Base-by-base conservation (phyloP, 805 yeast genomes). In the Cyberlindnera xishuangbannaensis region DNA sequence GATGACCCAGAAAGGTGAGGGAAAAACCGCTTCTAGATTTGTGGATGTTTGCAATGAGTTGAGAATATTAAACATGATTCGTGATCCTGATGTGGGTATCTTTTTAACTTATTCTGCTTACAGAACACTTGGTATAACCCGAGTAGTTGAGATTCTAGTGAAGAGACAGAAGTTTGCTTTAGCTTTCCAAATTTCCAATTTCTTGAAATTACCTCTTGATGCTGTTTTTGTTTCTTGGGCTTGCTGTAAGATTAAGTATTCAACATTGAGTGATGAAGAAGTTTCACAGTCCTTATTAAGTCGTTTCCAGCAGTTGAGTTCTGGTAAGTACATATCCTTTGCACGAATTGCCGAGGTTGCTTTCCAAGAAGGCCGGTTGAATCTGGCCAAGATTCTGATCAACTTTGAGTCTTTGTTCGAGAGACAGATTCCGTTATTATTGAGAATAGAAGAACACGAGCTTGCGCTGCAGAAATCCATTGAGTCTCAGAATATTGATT, bases 211-310 rank as follows among this genome's bases (percentile, higher is more conserved):
- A 31, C 76, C 72, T 28, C 62, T 61, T 31, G 71, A 71, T 48
- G 41, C 56, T 12, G 71, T 92, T 0, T 82, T 80, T 48, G 65
- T 75, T 2, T 71, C 78, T 43, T 92, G 97, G 97, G 88, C 95
- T 5, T 72, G 79, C 38, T 59, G 70, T 21, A 83, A 84, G 50
- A 75, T 88, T 16, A 68, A 66, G 37, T 58, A 59, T 19, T 78
- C 80, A 12, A 48, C 66, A 6, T 43, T 67, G 14, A 65, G 71
- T 1, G 97, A 90, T 50, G 63, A 65, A 5, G 75, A 73, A 23
- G 56, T 90, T 9, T 71, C 76, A 27, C 51, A 63, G 15, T 46
- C 59, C 1, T 63, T 90, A 1, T 50, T 70, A 6, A 58, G 64
- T 7, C 71, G 72, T 35, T 59, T 85, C 12, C 47, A 46, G 9